Conservation (phyloP, 2,329 filamentous ascomycete species). For the Podosphaera aphanis region DNA sequence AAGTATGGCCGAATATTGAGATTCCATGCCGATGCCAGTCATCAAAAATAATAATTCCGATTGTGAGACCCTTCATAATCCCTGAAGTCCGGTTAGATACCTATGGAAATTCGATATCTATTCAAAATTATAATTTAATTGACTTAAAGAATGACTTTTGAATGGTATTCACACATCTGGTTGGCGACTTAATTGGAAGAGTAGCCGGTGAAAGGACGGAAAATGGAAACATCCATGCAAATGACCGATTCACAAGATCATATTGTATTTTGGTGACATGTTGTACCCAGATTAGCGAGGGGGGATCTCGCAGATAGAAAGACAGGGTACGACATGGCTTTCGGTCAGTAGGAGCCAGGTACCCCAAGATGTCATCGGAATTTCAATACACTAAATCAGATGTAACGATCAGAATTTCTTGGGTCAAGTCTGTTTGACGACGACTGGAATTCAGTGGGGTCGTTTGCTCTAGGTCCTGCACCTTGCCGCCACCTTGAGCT, state of each 20-base stretch:
- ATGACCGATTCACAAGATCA: slow-evolving; percentile 8
- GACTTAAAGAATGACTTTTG: background rate
- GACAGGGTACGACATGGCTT: slow-evolving; percentile 1
- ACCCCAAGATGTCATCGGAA: background rate
- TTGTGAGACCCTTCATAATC: background rate
- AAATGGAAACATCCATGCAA: slow-evolving; percentile 5
- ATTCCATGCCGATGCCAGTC: slow-evolving; percentile 1
- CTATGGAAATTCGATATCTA: background rate
- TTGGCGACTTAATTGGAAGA: slow-evolving; percentile 3
- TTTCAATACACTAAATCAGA: background rate
- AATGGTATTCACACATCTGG: background rate
- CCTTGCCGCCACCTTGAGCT: background rate
- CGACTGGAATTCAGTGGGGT: background rate
- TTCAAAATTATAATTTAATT: background rate
- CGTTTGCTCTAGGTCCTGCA: background rate
- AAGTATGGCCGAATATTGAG: slow-evolving; percentile 1
- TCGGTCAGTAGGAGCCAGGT: background rate
- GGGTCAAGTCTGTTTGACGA: background rate
- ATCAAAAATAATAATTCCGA: slow-evolving; percentile 1
- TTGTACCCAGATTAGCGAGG: slow-evolving; percentile 10
- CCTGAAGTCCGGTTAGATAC: slow-evolving; percentile 1
- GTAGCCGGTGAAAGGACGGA: slow-evolving; percentile 1
- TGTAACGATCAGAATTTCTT: background rate
- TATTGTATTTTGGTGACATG: slow-evolving; percentile 4
- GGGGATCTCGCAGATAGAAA: slow-evolving; percentile 5